phyloP scores from a whole-genome alignment of 2,329 filamentous ascomycete species.

The Apiospora arundinis region DNA sequence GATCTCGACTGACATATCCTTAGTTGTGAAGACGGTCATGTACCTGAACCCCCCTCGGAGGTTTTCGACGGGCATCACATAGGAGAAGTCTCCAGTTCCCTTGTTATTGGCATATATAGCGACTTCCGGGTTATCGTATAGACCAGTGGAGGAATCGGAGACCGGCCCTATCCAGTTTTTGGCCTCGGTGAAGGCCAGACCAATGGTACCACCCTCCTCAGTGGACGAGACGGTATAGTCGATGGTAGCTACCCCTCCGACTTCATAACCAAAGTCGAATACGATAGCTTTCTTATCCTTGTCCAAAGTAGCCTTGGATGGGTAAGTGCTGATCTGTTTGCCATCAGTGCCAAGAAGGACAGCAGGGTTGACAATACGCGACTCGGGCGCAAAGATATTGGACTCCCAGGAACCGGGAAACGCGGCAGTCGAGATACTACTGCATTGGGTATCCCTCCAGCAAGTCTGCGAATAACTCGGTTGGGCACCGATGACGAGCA shows the following conservation, averaged over 20 bases:
- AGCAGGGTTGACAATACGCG: slow-evolving; percentile 55
- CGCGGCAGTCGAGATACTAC: slow-evolving; percentile 52
- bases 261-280: slow-evolving; percentile 38
- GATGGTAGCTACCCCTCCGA: slow-evolving; percentile 37
- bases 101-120: slow-evolving; percentile 45
- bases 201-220: slow-evolving; percentile 40
- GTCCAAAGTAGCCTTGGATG: slow-evolving; percentile 26
- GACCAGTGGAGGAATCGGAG: slow-evolving; percentile 48
- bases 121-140: slow-evolving; percentile 41
- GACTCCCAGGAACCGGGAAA: slow-evolving; percentile 65
- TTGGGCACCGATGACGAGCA: not conserved
- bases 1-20: slow-evolving; percentile 36
- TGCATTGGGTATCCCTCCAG: slow-evolving; percentile 63
- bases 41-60: slow-evolving; percentile 53
- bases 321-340: slow-evolving; percentile 26
- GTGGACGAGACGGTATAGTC: slow-evolving; percentile 32
- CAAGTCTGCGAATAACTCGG: slow-evolving; percentile 41
- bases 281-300: slow-evolving; percentile 29
- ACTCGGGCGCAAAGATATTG: slow-evolving; percentile 61
- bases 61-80: slow-evolving; percentile 45
- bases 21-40: slow-evolving; percentile 46
- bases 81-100: slow-evolving; percentile 39
- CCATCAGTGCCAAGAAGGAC: slow-evolving; percentile 42
- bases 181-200: slow-evolving; percentile 50
- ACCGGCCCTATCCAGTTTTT: slow-evolving; percentile 48